Evolutionary conservation across 495 filamentous ascomycete genomes (phyloP).

Genomic region (Podospora australis): DNA sequence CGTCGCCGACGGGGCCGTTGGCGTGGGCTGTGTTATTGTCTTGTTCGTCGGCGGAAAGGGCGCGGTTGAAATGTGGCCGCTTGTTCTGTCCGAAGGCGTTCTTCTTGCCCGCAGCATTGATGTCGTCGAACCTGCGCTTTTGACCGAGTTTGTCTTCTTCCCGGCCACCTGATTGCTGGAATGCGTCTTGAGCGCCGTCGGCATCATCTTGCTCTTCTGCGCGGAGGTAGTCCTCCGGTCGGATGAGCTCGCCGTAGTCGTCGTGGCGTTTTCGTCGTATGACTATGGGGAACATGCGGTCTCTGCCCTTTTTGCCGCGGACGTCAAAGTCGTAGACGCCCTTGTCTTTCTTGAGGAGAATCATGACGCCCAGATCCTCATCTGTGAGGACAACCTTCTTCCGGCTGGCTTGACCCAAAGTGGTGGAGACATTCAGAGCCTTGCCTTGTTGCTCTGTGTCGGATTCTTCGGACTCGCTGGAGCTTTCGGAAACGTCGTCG

Average conservation of each 20-base stretch:
- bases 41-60: slow-evolving; percentile 33
- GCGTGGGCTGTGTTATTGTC: slow-evolving; percentile 31
- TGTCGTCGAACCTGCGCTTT: slow-evolving; percentile 89
- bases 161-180: slow-evolving; percentile 36
- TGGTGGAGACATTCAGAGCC: slow-evolving; percentile 79
- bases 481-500: slow-evolving; percentile 75
- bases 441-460: slow-evolving; percentile 89
- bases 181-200: slow-evolving; percentile 52
- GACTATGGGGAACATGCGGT: slow-evolving; percentile 87
- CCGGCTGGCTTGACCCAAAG: slow-evolving; percentile 69
- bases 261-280: slow-evolving; percentile 72
- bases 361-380: slow-evolving; percentile 82
- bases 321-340: slow-evolving; percentile 89
- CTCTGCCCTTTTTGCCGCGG: slow-evolving; percentile 84
- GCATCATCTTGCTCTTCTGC: slow-evolving; percentile 87
- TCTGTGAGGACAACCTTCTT: slow-evolving; percentile 77
- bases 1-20: slow-evolving; percentile 39
- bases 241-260: slow-evolving; percentile 88
- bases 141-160: slow-evolving; percentile 69
- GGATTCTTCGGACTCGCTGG: slow-evolving; percentile 78
- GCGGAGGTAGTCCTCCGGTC: slow-evolving; percentile 88
- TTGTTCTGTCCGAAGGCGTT: slow-evolving; percentile 30
- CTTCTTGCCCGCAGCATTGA: slow-evolving; percentile 40
- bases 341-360: slow-evolving; percentile 82
- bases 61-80: slow-evolving; percentile 32